Conservation (phyloP, 164 flowering plant species). For the Liquidambar formosana region DNA sequence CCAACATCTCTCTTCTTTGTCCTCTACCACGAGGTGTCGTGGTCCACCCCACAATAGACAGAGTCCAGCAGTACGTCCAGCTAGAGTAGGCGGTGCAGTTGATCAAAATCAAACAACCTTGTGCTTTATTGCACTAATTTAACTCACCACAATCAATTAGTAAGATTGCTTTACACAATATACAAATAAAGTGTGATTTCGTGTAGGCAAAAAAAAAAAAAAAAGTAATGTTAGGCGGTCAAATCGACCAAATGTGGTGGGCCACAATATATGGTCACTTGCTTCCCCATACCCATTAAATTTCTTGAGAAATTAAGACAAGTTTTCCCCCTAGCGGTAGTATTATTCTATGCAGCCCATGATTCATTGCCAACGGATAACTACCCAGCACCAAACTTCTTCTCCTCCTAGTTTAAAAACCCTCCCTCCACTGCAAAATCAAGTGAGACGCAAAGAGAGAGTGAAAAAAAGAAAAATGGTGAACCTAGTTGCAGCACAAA, state of each 20-base stretch:
- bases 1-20: no score
- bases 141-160: no score
- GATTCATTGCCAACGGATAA: conserved; percentile 11
- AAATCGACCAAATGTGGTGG: no score
- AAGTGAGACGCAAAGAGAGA: background rate
- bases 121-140: no score
- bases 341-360: no score
- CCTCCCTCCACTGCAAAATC: background rate
- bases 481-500: conserved; percentile 81
- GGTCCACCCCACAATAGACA: background rate
- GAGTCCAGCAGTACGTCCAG: no score
- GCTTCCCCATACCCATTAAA: no score
- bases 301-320: no score
- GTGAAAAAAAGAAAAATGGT: conserved; percentile 55
- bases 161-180: background rate
- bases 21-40: no score
- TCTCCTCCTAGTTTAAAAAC: background rate
- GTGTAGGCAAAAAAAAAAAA: conserved; percentile 12
- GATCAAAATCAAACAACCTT: conserved; percentile 30
- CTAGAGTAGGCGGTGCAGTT: conserved; percentile 40
- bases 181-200: background rate
- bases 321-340: no score
- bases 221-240: no score
- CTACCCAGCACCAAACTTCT: conserved; percentile 33
- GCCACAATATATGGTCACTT: background rate